phyloP scores from a whole-genome alignment of 2,329 filamentous ascomycete genomes.

The Nannizzia gypsea region DNA sequence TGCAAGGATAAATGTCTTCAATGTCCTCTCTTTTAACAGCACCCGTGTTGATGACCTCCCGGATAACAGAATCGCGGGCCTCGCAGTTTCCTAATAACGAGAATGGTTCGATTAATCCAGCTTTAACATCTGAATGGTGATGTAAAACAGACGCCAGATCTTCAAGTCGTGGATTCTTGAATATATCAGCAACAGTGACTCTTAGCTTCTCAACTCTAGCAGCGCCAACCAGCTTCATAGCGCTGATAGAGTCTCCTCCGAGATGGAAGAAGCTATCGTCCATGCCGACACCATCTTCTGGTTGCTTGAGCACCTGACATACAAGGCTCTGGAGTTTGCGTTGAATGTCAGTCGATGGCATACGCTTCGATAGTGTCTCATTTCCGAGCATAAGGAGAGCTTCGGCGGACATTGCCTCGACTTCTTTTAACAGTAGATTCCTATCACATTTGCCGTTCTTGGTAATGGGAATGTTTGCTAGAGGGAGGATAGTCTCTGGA shows the following conservation, averaged over 20 bases:
- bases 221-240: slow-evolving; percentile 21
- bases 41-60: slow-evolving; percentile 12
- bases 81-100: slow-evolving; percentile 11
- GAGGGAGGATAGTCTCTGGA: slow-evolving; percentile 28
- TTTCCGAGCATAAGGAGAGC: slow-evolving; percentile 13
- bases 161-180: slow-evolving; percentile 24
- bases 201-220: slow-evolving; percentile 14
- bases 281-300: slow-evolving; percentile 21
- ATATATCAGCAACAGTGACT: slow-evolving; percentile 20
- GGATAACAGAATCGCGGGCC: slow-evolving; percentile 6
- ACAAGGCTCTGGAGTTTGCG: slow-evolving; percentile 8
- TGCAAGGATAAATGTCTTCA: slow-evolving; percentile 25
- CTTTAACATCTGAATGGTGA: neutral
- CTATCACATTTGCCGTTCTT: slow-evolving; percentile 32
- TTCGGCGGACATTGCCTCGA: slow-evolving; percentile 14
- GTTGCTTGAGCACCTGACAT: slow-evolving; percentile 28
- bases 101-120: slow-evolving; percentile 11
- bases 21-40: slow-evolving; percentile 13
- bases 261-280: slow-evolving; percentile 13
- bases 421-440: slow-evolving; percentile 19
- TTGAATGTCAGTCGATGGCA: slow-evolving; percentile 20
- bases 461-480: slow-evolving; percentile 28
- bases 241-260: slow-evolving; percentile 15
- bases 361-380: slow-evolving; percentile 6
- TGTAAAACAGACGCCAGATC: slow-evolving; percentile 22